These are phyloP conservation scores for Heterobasidion parviporum DNA, from an alignment of 1,284 basidiomycete genomes.

Conservation along the genomic window DNA sequence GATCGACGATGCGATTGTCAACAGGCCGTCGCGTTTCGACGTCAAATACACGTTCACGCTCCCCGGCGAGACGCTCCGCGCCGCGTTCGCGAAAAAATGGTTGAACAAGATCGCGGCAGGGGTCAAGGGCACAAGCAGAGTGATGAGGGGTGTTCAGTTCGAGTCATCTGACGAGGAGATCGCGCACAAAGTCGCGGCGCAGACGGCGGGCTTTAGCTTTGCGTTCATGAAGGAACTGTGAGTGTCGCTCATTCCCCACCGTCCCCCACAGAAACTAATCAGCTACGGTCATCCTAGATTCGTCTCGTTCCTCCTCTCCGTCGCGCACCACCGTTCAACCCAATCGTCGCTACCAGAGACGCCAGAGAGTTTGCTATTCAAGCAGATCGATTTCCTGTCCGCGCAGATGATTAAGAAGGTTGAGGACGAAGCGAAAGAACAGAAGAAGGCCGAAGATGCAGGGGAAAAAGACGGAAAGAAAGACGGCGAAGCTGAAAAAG, in stretches of 20 bases:
- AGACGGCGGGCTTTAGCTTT: conserved; percentile 21
- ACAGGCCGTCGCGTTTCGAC: conserved; percentile 39
- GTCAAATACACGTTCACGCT: conserved; percentile 33
- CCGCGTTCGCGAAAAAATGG: conserved; percentile 18
- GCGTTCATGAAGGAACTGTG: conserved; percentile 23
- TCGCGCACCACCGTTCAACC: conserved; percentile 14
- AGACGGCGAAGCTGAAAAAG: background rate
- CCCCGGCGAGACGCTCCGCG: conserved; percentile 14
- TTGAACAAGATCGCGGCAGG: conserved; percentile 12
- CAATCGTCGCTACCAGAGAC: background rate
- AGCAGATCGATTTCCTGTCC: conserved; percentile 14
- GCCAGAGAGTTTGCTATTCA: conserved; percentile 10
- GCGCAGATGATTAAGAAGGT: conserved; percentile 11
- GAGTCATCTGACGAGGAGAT: conserved; percentile 8
- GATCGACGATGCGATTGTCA: conserved; percentile 36
- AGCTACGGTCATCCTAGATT: conserved; percentile 10
- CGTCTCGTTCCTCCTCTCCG: conserved; percentile 20
- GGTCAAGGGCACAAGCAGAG: background rate
- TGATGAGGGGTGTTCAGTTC: conserved; percentile 7
- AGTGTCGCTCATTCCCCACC: conserved; percentile 2
- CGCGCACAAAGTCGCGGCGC: conserved; percentile 15
- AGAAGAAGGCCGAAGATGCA: background rate
- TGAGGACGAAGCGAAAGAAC: background rate
- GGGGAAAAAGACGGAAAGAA: too few relatives aligned
- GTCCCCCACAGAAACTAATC: background rate